A percentile compares a stretch with the other conserved stretches of the same genome.
These are phyloP conservation scores for Mortierella antarctica DNA, from an alignment of 192 early-diverging fungal genomes.

Conservation along the genomic window DNA sequence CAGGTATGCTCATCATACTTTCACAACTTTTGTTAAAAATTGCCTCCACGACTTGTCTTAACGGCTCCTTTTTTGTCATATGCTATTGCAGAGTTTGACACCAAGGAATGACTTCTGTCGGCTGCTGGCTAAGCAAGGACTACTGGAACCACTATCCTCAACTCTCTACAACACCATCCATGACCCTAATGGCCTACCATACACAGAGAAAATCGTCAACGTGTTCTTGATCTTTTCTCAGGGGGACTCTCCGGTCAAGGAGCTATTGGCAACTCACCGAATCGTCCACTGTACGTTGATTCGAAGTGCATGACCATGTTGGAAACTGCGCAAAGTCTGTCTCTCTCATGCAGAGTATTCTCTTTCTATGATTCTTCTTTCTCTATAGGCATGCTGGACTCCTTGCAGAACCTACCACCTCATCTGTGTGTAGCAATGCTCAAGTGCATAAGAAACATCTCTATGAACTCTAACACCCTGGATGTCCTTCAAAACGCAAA, in stretches of 20 bases:
- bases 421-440: constrained; percentile 58
- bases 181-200: constrained; percentile 54
- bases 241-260: constrained; percentile 64
- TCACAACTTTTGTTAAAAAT: background rate
- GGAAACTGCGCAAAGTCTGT: background rate
- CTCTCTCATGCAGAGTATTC: constrained; percentile 5
- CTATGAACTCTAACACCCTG: constrained; percentile 67
- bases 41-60: background rate
- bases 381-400: constrained; percentile 56
- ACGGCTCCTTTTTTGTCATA: background rate
- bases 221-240: constrained; percentile 67
- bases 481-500: constrained; percentile 58
- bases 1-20: constrained; percentile 43
- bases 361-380: background rate
- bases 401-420: constrained; percentile 53
- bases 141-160: constrained; percentile 60
- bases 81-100: constrained; percentile 54
- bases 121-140: constrained; percentile 61
- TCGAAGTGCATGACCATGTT: too few relatives aligned
- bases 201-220: constrained; percentile 59
- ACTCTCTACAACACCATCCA: constrained; percentile 47
- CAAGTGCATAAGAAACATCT: constrained; percentile 72
- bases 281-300: constrained; percentile 54
- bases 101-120: constrained; percentile 69
- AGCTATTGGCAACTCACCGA: constrained; percentile 54